Evolutionary conservation across 2,329 filamentous ascomycete species (phyloP), one percentile per base, ranked within the genome.

Genomic region (Talaromyces sp.): DNA sequence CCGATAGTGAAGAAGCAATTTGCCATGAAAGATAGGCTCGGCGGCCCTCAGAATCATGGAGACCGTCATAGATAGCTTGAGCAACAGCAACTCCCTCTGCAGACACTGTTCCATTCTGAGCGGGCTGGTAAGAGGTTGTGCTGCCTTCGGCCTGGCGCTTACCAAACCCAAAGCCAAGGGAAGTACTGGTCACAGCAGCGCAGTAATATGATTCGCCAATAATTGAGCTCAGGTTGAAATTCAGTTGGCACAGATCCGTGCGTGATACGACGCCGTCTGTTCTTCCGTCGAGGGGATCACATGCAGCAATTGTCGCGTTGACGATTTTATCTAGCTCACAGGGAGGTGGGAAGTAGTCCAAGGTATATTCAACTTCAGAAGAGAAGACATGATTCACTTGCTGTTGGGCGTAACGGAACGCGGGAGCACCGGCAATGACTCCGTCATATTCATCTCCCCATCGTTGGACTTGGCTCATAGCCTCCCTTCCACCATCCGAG

Each of bases 121-220:
- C 43, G 10, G 43, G 43, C 19, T 22, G 19, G 2, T 22, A 22
- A 24, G 43, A 47, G 5, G 43, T 47, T 14, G 43, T 22, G 19
- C 43, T 47, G 5, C 43, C 43, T 24, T 24, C 43, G 19, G 43
- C 43, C 43, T 47, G 43, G 11, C 43, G 43, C 13, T 47, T 35
- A 24, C 63, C 37, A 50, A 65, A 66, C 14, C 60, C 22, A 43
- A 48, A 33, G 57, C 66, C 65, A 41, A 70, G 47, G 39, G 59
- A 52, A 9, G 45, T 27, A 47, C 59, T 62, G 11, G 19, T 39
- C 31, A 19, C 33, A 63, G 73, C 77, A 48, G 72, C 75, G 64
- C 75, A 84, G 69, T 68, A 79, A 70, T 78, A 85, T 1, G 79
- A 63, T 54, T 74, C 65, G 4, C 82, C 83, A 57, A 84, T 72